Evolutionary conservation across 768 basidiomycete species (phyloP), one percentile per base, ranked within the genome.

Genomic region (Termitomyces eurrhizus): DNA sequence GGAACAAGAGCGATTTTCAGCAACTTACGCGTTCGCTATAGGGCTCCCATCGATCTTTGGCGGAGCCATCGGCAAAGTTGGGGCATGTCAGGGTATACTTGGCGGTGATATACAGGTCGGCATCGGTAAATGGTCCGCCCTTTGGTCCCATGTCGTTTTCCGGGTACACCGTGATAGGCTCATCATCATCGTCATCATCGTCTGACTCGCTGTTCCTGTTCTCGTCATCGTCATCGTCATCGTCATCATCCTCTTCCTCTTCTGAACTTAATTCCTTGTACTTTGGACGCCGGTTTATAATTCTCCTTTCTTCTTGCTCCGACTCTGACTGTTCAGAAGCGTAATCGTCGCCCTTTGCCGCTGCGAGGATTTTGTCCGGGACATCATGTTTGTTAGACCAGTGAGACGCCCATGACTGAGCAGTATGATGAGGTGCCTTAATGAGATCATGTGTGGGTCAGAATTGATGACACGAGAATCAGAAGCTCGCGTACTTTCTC

Each of bases 381-480:
- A 88, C 68, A 64, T 88, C 86, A 59, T 88, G 84, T 57, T 83
- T 78, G 56, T 78, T 78, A 7, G 79, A 80, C 88, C 88, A 90
- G 65, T 86, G 82, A n/a, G 84, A 81, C 26, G 75, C 74, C 88
- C 88, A 90, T 0, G 87, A 89, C 36, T 71, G 72, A n/a, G 74
- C 66, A 42, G 73, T 80, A 65, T 90, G 88, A 70, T 89, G 86
- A 37, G 87, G 85, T n/a, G 79, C 85, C 88, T 89, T 62, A 32
- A 65, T 57, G 52, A 57, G 51, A 65, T 65, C 56, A 52, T 37
- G 41, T n/a, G 24, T 44, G 50, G 53, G 42, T 41, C 39, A 52
- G 61, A 59, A 39, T 42, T 55, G 56, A 65, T 60, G 45, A 32
- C 44, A 52, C 21, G 46, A 36, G 46, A 58, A 61, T 51, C 50